Evolutionary conservation across 2,329 filamentous ascomycete genomes (phyloP).

Genomic region (Sclerotinia sclerotiorum): DNA sequence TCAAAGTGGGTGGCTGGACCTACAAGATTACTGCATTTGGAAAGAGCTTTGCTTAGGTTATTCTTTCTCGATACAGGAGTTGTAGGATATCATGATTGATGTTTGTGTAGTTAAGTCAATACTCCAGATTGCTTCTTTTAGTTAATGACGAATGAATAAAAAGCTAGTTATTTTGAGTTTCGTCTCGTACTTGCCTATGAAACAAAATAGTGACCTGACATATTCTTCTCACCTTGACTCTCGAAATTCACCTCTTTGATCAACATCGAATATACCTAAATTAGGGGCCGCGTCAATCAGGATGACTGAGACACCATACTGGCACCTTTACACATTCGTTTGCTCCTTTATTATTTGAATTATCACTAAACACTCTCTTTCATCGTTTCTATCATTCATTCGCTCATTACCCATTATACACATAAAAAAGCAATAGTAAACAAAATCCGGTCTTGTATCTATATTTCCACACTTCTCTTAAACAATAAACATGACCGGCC

Average conservation of each 20-base stretch:
- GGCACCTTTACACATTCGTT: constrained; percentile 20
- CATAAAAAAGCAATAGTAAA: neutral
- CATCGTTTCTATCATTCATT: neutral
- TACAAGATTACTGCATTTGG: constrained; percentile 5
- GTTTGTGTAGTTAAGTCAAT: constrained; percentile 21
- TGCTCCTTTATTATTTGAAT: constrained; percentile 3
- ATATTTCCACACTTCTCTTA: neutral
- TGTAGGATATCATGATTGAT: constrained; percentile 2
- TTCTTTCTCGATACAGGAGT: constrained; percentile 14
- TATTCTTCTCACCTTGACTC: neutral
- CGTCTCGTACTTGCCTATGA: neutral
- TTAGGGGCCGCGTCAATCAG: constrained; percentile 18
- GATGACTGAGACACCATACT: constrained; percentile 21
- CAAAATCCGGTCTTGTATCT: neutral
- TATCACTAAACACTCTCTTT: constrained; percentile 1
- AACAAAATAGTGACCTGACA: neutral
- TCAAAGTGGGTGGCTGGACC: constrained; percentile 6
- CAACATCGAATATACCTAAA: constrained; percentile 11
- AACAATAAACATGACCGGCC: constrained; percentile 7
- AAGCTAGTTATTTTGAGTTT: constrained; percentile 1
- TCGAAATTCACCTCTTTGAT: neutral
- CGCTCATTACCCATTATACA: neutral
- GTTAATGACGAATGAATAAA: constrained; percentile 23
- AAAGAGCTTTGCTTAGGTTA: constrained; percentile 9
- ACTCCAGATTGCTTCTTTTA: constrained; percentile 17